phyloP scores from a whole-genome alignment of 306 rosid genomes.

The Castanospermum australe region DNA sequence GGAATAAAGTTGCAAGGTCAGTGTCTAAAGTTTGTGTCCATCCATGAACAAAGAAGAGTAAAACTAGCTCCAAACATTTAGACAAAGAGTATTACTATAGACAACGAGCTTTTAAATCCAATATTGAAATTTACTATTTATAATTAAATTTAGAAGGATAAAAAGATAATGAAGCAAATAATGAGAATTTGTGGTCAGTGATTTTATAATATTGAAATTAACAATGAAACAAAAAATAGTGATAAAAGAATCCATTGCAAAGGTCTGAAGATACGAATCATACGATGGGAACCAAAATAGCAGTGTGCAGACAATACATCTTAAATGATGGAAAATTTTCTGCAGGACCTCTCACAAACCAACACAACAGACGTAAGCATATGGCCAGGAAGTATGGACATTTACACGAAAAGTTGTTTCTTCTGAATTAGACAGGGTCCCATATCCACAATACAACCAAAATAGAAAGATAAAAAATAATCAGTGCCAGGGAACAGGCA shows the following conservation, averaged over 20 bases:
- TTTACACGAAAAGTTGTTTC: slow-evolving; percentile 14
- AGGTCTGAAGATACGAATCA: neutral
- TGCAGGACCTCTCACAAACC: neutral
- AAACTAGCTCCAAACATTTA: neutral
- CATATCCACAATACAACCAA: neutral
- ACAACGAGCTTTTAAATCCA: too few relatives aligned
- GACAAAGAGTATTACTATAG: neutral
- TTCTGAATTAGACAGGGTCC: neutral
- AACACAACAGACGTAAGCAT: neutral
- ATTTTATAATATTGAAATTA: neutral
- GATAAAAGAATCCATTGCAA: neutral
- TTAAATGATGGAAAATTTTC: neutral
- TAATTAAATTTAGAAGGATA: neutral
- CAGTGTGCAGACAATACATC: neutral
- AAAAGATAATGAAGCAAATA: neutral
- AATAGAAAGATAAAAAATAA: neutral
- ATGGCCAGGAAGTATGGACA: neutral
- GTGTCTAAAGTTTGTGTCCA: neutral
- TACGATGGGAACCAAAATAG: neutral
- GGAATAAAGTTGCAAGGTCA: slow-evolving; percentile 3
- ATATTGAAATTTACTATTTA: neutral
- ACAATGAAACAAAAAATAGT: neutral
- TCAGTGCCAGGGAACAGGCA: slow-evolving; percentile 16
- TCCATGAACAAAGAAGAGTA: neutral
- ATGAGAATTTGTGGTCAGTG: neutral